Base-by-base conservation (phyloP, 1,139 yeast genomes). In the Debaryomyces udenii region DNA sequence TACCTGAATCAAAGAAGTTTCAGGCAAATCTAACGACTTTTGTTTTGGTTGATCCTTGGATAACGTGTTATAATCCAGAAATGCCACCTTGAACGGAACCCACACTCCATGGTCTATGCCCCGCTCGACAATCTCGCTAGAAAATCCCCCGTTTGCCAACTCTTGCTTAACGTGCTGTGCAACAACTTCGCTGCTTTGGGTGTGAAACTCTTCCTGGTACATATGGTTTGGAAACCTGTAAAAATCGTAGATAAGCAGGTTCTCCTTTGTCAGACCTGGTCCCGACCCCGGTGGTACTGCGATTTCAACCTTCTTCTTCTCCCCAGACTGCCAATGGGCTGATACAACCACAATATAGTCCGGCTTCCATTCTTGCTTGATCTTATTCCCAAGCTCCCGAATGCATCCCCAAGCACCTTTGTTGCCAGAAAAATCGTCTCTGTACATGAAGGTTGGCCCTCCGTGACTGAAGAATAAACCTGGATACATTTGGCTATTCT, bases 41-140 rank as follows among this genome's bases (percentile, higher is more conserved):
- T 53, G 53, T 13, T 44, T 48, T 14, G 53, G 53, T 7, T 47
- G 49, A 3, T 48, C 37, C 11, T 55, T 49, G 27, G 68, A 68
- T 17, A 43, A 41, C 6, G 56, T 48, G 10, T 59, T 59, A 35
- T 66, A 49, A 30, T 72, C 68, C 16, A 81, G 74, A 51, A 86
- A 84, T 2, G 88, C 89, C 18, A 83, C 85, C 53, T 83, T 81
- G 43, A 83, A 72, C 0, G 94, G 91, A 1, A 83, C 89, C 90
- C 93, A 86, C 3, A 75, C 84, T 1, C 95, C 95, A 60, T 86
- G 95, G 56, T 86, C 95, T 15, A 86, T 59, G 3, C 94, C 94
- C 42, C 94, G 67, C 14, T 63, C 57, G 14, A 71, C 64, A 14
- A 79, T 49, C 24, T 63, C 61, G 1, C 81, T 63, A 2, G 65